Evolutionary conservation across 768 basidiomycete species (phyloP), one percentile per base, ranked within the genome.

Genomic region (Russula emetica): DNA sequence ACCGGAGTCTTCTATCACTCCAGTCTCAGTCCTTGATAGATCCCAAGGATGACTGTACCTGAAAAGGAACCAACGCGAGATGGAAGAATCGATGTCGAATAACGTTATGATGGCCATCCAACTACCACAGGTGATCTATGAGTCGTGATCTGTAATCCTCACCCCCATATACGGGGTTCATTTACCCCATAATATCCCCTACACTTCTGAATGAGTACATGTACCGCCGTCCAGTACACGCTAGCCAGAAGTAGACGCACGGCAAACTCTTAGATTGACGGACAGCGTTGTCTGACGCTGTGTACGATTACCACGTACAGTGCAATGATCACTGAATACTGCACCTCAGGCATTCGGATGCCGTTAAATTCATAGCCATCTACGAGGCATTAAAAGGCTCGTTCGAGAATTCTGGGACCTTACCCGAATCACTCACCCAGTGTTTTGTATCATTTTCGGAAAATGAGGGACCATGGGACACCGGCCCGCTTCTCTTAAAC

Each of bases 61-160:
- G 22, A 36, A 24, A 40, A 40, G 9, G 24, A 36, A 55, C 30
- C 28, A 28, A 36, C 14, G 5, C 3, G 51, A 32, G 38, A 60
- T 53, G 40, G 59, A 53, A 53, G 9, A 28, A 24, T 54, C 52
- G n/a, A 28, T 22, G n/a, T 47, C 40, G 32, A 54, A 60, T 13
- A 53, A 26, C 26, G 59, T 53, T 28, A 45, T 58, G n/a, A 24
- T 14, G 42, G 9, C 42, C 42, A 28, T 18, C 60, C 60, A 34
- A 61, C 40, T 54, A 61, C 52, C 34, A 30, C 58, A 61, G 59
- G 36, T 60, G 47, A 60, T 28, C 30, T 50, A n/a, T 58, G 22
- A 40, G 20, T 5, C 0, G 34, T 36, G 36, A 58, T 51, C 38
- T 38, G 38, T 14, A 38, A 38, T 16, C 14, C 32, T 26, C 28